Evolutionary conservation across 164 flowering plant genomes (phyloP).

Genomic region (Paratinospora sagittata): DNA sequence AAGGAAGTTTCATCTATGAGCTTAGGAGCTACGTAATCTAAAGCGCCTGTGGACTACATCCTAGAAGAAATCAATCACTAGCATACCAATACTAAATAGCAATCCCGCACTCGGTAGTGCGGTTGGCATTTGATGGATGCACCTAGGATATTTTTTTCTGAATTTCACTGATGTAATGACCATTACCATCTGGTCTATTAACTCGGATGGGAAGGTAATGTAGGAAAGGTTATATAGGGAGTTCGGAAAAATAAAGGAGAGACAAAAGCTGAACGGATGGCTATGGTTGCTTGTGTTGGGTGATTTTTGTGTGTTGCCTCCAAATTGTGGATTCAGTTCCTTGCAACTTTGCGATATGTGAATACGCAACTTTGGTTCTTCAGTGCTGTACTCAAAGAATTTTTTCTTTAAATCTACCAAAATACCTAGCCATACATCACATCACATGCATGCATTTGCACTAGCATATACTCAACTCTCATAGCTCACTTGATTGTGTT

Average conservation of each 20-base stretch:
- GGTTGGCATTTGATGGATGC: background rate
- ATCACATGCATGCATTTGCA: background rate
- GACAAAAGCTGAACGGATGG: no score
- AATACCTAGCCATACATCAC: background rate
- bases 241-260: no score
- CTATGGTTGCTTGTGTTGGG: no score
- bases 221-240: background rate
- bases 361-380: background rate
- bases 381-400: background rate
- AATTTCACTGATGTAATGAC: background rate
- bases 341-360: background rate
- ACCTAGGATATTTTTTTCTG: background rate
- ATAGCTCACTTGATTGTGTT: slow-evolving; percentile 11
- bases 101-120: background rate
- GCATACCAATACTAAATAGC: background rate
- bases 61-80: background rate
- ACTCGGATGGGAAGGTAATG: background rate
- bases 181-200: background rate
- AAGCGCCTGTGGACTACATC: background rate
- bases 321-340: background rate
- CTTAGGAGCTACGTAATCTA: background rate
- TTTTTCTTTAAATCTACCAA: background rate
- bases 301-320: background rate
- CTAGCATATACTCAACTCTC: background rate
- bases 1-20: background rate